Percentiles rank a stretch among this genome's conserved stretches.
Evolutionary conservation across 2,329 filamentous ascomycete genomes (phyloP).

Genomic region (Parafenestella ontariensis): DNA sequence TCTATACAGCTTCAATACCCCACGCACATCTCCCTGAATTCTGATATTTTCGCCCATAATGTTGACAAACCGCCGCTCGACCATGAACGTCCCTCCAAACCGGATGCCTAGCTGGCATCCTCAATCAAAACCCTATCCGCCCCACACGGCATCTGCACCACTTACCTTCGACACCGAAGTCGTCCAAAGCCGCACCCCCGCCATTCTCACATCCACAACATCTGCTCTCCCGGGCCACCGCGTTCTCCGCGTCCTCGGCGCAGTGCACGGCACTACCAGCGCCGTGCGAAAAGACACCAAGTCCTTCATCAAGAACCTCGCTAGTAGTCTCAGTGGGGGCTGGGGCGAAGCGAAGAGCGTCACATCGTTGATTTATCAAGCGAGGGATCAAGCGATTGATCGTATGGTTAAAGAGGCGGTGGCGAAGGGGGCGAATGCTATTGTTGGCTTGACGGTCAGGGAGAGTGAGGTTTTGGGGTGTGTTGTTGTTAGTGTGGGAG

Average conservation of each 20-base stretch:
- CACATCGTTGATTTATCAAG: slow-evolving; percentile 42
- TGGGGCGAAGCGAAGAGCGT: slow-evolving; percentile 42
- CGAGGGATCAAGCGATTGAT: slow-evolving; percentile 44
- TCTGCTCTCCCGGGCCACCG: slow-evolving; percentile 35
- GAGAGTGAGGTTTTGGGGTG: slow-evolving; percentile 45
- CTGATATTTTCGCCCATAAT: no score
- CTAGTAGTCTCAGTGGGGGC: slow-evolving; percentile 22
- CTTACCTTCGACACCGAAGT: slow-evolving; percentile 29
- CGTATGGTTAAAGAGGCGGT: slow-evolving; percentile 44
- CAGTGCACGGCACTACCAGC: slow-evolving; percentile 42
- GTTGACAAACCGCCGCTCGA: slow-evolving; percentile 48
- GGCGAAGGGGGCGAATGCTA: slow-evolving; percentile 40
- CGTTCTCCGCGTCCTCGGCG: slow-evolving; percentile 34
- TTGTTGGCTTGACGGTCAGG: slow-evolving; percentile 38
- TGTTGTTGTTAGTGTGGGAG: slow-evolving; percentile 41
- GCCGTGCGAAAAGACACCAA: slow-evolving; percentile 44
- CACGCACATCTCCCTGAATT: background rate
- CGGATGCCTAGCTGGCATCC: slow-evolving; percentile 36
- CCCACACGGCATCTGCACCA: background rate
- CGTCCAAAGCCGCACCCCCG: slow-evolving; percentile 34
- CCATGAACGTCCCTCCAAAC: slow-evolving; percentile 40
- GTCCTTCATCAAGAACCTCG: slow-evolving; percentile 41
- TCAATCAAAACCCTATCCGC: slow-evolving; percentile 17
- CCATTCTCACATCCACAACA: slow-evolving; percentile 40
- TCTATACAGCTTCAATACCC: background rate